phyloP scores from a whole-genome alignment of 2,329 filamentous ascomycete species.

The Paecilomyces sp. region DNA sequence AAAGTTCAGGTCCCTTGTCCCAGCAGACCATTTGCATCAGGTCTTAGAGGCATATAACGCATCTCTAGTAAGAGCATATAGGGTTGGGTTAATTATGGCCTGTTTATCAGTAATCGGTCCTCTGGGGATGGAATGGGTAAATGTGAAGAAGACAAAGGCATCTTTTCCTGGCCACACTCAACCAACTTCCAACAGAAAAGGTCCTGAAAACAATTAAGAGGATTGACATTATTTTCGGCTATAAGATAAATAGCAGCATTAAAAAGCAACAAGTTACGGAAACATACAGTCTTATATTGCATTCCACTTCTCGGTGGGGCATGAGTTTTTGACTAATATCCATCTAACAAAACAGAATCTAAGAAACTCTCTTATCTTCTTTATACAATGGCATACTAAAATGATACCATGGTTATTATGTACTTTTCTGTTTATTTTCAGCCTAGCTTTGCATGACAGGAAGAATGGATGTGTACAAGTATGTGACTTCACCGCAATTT shows the following conservation, averaged over 20 bases:
- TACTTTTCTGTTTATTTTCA: too few species aligned
- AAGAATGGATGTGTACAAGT: not conserved
- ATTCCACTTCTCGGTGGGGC: too few species aligned
- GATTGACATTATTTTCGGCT: too few species aligned
- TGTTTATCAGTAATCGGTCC: constrained; percentile 1
- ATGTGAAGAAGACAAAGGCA: not conserved
- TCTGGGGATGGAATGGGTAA: constrained; percentile 1
- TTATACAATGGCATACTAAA: too few species aligned
- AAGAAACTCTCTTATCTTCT: too few species aligned
- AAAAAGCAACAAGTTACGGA: too few species aligned
- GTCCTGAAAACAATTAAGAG: too few species aligned
- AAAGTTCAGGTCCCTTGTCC: not conserved
- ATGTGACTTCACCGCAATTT: not conserved
- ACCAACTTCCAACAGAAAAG: not conserved
- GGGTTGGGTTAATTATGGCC: constrained; percentile 1
- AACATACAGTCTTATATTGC: too few species aligned
- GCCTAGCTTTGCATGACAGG: not conserved
- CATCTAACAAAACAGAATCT: too few species aligned
- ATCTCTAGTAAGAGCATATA: not conserved
- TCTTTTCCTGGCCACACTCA: not conserved
- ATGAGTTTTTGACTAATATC: too few species aligned
- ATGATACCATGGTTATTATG: too few species aligned
- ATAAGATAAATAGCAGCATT: too few species aligned
- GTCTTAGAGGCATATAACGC: constrained; percentile 1
- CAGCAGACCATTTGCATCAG: not conserved